Evolutionary conservation across 83 land plant species (phyloP), one percentile per base, ranked within the genome.

Genomic region (Larix sibirica): DNA sequence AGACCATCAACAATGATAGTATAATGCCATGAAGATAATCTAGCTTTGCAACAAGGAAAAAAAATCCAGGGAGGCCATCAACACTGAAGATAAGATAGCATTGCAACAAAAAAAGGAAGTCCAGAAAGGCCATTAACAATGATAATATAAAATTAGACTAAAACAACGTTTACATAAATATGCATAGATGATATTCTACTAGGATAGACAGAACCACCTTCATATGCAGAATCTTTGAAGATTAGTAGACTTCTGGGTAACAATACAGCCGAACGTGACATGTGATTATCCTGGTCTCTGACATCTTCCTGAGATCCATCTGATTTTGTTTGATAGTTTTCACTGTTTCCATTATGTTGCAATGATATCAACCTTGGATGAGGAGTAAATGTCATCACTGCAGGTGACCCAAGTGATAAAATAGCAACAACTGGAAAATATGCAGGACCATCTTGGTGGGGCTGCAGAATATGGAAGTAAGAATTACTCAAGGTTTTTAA

Each of bases 401-500:
- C 90, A 59, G 99, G 97, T 73, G 99, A 89, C 81, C 95, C 96
- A 73, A 97, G 96, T 23, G 99, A 96, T 38, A 97, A 60, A 44
- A 97, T 97, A 78, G 98, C 92, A 77, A 94, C 99, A 31, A 93
- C 96, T 17, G 98, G 99, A 82, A 88, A 93, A 82, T 97, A 97
- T 17, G 94, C 93, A 79, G 99, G 98, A 66, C 99, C 99, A 90
- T 97, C 99, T 85, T 97, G 99, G 85, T 97, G 99, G 67, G 98
- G 93, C 99, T 97, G 96, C 80, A 88, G n/a, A 73, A 8, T 59
- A 56, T 40, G 61, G 7, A 42, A 40, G 56, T 83, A 77, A 68
- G 31, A 58, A 21, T 33, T 67, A 77, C 38, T 60, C 36, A 80
- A 50, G 24, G n/a, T 23, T 68, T 69, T 4, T 23, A 61, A 56